Evolutionary conservation across 1,139 yeast genomes (phyloP), one percentile per base, ranked within the genome.

Genomic region (Saccharomyces uvarum): DNA sequence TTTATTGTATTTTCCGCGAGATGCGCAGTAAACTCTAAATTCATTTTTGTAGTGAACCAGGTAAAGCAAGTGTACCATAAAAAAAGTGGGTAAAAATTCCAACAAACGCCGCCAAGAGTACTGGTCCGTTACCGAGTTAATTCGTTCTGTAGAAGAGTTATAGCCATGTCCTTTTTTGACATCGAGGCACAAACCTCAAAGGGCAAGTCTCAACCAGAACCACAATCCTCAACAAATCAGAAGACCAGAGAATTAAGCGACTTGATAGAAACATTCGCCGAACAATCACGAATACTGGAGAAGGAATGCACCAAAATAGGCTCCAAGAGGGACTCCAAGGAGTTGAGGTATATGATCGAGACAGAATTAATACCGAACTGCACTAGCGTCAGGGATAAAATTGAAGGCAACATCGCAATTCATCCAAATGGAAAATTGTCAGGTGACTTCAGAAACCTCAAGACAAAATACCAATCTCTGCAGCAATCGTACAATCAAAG

Each of bases 131-230:
- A 31, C n/a, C 6, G 33, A 31, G 33, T 31, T 31, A 31, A 31
- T 31, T 14, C 33, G 33, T 4, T 31, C 33, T 31, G 33, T 31
- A 31, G 33, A 14, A 8, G 2, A 26, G 27, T n/a, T 19, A 16
- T 2, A 11, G 19, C 6, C 14, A 83, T 83, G 88, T 83, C 88
- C 2, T 82, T 83, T 72, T 82, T 84, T 49, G 87, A 82, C 66
- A 59, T 80, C 11, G 87, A 82, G 64, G 80, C 86, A 2, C 86
- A 82, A 59, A 9, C 44, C 11, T 38, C 44, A 38, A 38, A 38
- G 26, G 8, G 3, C n/a, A 70, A 19, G 48, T 27, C 16, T 26
- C 41, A 16, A 3, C 21, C 6, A 19, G 31, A 24, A 46, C 33
- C 51, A 32, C 51, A 14, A 44, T 50, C 33, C 50, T 32, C 54